phyloP scores from a whole-genome alignment of 345 rosid species.

The Raphanus raphanistrum region DNA sequence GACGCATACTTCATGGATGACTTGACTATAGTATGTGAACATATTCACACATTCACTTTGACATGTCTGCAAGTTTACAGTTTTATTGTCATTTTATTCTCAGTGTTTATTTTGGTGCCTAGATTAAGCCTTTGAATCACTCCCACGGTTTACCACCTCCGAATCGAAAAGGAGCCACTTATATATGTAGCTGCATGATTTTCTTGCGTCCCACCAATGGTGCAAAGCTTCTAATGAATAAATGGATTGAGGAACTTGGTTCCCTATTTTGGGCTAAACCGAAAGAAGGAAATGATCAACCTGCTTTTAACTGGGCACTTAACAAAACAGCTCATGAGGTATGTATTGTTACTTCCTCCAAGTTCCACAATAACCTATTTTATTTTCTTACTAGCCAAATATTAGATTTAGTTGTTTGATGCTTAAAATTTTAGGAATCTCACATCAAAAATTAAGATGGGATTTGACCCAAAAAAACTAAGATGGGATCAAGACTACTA shows the following conservation, averaged over 20 bases:
- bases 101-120: neutral
- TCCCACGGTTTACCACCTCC: constrained; percentile 80
- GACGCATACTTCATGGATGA: constrained; percentile 8
- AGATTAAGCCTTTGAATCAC: constrained; percentile 83
- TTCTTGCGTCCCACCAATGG: constrained; percentile 70
- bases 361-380: neutral
- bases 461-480: neutral
- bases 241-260: constrained; percentile 84
- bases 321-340: constrained; percentile 75
- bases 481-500: neutral
- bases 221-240: constrained; percentile 80
- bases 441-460: neutral
- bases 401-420: neutral
- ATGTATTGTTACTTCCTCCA: constrained; percentile 1
- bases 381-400: neutral
- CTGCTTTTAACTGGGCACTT: constrained; percentile 40
- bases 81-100: neutral
- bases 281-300: constrained; percentile 81
- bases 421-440: neutral
- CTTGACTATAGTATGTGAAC: neutral
- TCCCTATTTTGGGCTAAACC: constrained; percentile 68
- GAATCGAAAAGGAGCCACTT: constrained; percentile 67
- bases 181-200: constrained; percentile 91
- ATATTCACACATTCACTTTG: neutral
- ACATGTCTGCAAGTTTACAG: neutral